Evolutionary conservation across 495 filamentous ascomycete genomes (phyloP).

Genomic region (Lophium mytilinum): DNA sequence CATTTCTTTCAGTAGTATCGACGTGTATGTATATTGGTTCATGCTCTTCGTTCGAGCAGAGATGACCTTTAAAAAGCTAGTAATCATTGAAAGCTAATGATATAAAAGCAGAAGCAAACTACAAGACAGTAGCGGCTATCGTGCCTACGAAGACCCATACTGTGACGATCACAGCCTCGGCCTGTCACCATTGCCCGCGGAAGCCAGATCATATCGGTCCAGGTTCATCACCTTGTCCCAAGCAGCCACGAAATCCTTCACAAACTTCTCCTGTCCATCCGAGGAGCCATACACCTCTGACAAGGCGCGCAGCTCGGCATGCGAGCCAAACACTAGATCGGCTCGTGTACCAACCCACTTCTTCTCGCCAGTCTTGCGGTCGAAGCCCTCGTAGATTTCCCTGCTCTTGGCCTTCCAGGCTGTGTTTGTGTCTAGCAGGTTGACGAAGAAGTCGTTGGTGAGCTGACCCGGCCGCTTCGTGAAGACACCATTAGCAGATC

Average conservation of each 20-base stretch:
- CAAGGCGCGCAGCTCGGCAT: slow-evolving; percentile 60
- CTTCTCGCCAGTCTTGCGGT: slow-evolving; percentile 58
- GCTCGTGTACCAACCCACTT: slow-evolving; percentile 62
- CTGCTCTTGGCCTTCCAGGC: slow-evolving; percentile 48
- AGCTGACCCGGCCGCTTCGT: slow-evolving; percentile 55
- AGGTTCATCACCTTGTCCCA: slow-evolving; percentile 67
- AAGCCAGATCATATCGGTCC: slow-evolving; percentile 53
- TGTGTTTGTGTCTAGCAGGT: slow-evolving; percentile 58
- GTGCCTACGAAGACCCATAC: no score
- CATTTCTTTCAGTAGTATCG: no score
- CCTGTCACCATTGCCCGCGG: neutral
- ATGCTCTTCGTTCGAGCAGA: no score
- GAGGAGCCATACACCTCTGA: slow-evolving; percentile 55
- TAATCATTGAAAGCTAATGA: no score
- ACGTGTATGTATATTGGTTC: no score
- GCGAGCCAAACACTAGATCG: slow-evolving; percentile 62
- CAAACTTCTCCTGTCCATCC: slow-evolving; percentile 51
- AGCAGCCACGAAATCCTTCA: slow-evolving; percentile 59
- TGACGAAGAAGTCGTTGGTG: slow-evolving; percentile 70
- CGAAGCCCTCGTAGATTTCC: slow-evolving; percentile 53
- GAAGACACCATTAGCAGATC: slow-evolving; percentile 53
- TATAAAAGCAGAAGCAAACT: no score
- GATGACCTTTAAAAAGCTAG: no score
- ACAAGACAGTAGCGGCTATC: no score
- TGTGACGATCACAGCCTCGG: neutral